These are phyloP conservation scores for Capsicum pubescens DNA, from an alignment of 257 asterid genomes.

Conservation along the genomic window DNA sequence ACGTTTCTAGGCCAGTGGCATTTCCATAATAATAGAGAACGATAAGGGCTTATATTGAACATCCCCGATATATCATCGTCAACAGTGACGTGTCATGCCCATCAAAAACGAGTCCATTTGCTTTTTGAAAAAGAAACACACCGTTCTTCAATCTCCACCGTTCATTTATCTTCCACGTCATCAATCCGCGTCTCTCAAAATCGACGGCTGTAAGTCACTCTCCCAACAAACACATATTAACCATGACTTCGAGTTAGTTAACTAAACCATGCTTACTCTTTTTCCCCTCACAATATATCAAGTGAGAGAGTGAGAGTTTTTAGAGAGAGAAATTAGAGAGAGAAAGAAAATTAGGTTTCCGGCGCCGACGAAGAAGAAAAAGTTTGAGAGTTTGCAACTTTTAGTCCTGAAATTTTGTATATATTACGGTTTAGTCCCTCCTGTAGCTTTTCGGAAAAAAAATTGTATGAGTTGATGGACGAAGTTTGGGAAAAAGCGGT, in stretches of 20 bases:
- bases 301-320: slow-evolving; percentile 30
- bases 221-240: slow-evolving; percentile 37
- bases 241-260: slow-evolving; percentile 47
- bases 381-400: slow-evolving; percentile 26
- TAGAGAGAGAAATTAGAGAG: slow-evolving; percentile 46
- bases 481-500: slow-evolving; percentile 98
- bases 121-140: slow-evolving; percentile 69
- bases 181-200: slow-evolving; percentile 48
- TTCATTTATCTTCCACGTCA: slow-evolving; percentile 55
- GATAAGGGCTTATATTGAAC: neutral
- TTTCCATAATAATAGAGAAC: neutral
- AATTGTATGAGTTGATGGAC: slow-evolving; percentile 56
- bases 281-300: slow-evolving; percentile 44
- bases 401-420: neutral
- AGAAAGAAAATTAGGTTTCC: slow-evolving; percentile 26
- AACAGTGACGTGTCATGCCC: neutral
- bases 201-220: slow-evolving; percentile 43
- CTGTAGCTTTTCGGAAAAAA: neutral
- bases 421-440: neutral
- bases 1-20: neutral
- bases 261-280: slow-evolving; percentile 51
- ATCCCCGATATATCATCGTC: neutral
- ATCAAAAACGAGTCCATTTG: slow-evolving; percentile 3
- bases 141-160: slow-evolving; percentile 51
- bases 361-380: slow-evolving; percentile 18